Evolutionary conservation across 495 filamentous ascomycete species (phyloP).

Genomic region (Cercophora samala): DNA sequence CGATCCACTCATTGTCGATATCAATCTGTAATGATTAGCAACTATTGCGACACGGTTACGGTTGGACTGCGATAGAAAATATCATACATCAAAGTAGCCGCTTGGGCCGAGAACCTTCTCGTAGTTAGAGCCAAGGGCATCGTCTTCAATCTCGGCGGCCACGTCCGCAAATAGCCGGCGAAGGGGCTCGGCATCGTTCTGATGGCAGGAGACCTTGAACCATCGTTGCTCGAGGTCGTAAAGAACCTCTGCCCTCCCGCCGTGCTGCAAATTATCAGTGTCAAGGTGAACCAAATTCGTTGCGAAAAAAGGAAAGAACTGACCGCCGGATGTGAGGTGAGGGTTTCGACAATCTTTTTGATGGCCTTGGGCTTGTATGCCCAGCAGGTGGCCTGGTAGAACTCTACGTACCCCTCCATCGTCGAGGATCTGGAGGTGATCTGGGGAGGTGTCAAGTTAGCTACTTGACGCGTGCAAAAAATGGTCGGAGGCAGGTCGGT

Average conservation of each 20-base stretch:
- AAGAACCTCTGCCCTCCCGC: constrained; percentile 22
- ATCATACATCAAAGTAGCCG: constrained; percentile 7
- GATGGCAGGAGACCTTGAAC: constrained; percentile 34
- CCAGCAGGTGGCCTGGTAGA: constrained; percentile 37
- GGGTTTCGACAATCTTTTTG: constrained; percentile 21
- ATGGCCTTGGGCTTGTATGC: constrained; percentile 31
- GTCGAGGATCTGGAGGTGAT: neutral
- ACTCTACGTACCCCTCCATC: constrained; percentile 16
- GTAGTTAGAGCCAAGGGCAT: constrained; percentile 21
- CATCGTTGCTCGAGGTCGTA: constrained; percentile 31
- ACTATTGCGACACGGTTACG: neutral
- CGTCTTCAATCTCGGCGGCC: constrained; percentile 19
- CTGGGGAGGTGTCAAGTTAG: neutral
- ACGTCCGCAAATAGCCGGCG: constrained; percentile 17
- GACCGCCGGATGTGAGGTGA: constrained; percentile 26
- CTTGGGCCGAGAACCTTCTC: constrained; percentile 17
- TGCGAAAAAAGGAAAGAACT: neutral
- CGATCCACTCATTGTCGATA: constrained; percentile 20
- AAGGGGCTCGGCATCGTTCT: constrained; percentile 26
- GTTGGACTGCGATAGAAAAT: neutral
- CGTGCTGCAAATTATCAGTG: neutral
- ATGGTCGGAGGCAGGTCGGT: neutral
- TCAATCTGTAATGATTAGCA: constrained; percentile 9
- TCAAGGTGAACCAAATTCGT: too few relatives aligned
- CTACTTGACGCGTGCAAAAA: neutral